Conservation (phyloP, 2,329 filamentous ascomycete species). For the Ophiostoma sp. region DNA sequence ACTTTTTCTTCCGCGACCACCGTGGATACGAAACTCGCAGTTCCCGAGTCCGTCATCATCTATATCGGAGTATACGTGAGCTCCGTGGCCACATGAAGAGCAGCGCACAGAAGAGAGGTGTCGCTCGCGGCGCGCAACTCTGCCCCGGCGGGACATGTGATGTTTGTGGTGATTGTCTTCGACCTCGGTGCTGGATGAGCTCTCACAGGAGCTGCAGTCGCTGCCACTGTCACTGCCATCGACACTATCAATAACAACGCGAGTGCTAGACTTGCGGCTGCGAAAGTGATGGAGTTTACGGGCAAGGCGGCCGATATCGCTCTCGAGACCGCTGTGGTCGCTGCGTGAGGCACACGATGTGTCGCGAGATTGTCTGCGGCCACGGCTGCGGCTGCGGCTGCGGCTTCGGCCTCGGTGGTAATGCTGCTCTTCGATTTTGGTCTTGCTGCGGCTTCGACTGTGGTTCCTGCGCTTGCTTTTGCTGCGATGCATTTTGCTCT, state of each 20-base stretch:
- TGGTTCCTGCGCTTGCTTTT: background rate
- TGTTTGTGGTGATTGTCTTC: background rate
- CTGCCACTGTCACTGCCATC: background rate
- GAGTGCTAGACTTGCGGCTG: slow-evolving; percentile 10
- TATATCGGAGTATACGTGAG: slow-evolving; percentile 16
- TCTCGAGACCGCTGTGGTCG: slow-evolving; percentile 2
- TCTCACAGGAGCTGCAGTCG: background rate
- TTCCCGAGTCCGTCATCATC: slow-evolving; percentile 18
- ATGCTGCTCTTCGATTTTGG: background rate
- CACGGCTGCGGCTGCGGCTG: background rate
- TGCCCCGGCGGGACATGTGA: background rate
- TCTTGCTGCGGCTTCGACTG: background rate
- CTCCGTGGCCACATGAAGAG: slow-evolving; percentile 19
- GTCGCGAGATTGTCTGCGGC: background rate
- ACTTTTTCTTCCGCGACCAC: background rate
- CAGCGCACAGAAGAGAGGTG: slow-evolving; percentile 16
- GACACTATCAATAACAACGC: slow-evolving; percentile 1
- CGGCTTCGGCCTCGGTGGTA: background rate
- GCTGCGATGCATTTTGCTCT: background rate
- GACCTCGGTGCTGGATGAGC: background rate
- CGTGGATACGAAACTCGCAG: slow-evolving; percentile 6
- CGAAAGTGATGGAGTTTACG: slow-evolving; percentile 12
- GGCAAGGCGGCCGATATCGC: slow-evolving; percentile 15
- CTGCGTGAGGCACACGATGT: slow-evolving; percentile 1
- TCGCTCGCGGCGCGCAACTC: slow-evolving; percentile 13